Evolutionary conservation across 768 basidiomycete genomes (phyloP).

Genomic region (Mycena vitilis): DNA sequence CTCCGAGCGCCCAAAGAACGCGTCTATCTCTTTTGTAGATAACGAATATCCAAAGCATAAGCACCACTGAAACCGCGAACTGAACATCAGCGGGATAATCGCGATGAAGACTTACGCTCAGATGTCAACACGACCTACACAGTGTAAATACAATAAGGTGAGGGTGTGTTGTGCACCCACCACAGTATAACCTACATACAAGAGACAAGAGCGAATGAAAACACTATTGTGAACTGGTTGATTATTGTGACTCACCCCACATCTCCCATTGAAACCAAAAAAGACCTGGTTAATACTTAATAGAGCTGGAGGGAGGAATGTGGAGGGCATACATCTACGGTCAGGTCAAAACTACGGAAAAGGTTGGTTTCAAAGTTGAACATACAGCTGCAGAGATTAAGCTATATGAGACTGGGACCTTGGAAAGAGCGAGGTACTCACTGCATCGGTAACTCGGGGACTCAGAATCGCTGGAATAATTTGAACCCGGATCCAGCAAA

Average conservation of each 20-base stretch:
- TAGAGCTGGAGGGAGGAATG: neutral
- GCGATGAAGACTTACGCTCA: slow-evolving; percentile 7
- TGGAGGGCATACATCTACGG: slow-evolving; percentile 6
- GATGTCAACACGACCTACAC: slow-evolving; percentile 23
- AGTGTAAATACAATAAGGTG: neutral
- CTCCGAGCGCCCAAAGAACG: slow-evolving; percentile 35
- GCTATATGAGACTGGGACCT: neutral
- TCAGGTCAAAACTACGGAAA: neutral
- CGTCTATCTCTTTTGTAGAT: slow-evolving; percentile 40
- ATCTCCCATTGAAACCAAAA: slow-evolving; percentile 47
- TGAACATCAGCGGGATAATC: neutral
- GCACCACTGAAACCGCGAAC: slow-evolving; percentile 36
- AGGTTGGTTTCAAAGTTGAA: neutral
- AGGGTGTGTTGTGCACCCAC: slow-evolving; percentile 37
- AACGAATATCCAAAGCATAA: slow-evolving; percentile 46
- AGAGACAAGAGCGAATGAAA: too few species aligned
- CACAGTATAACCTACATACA: slow-evolving; percentile 29
- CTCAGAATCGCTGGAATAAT: slow-evolving; percentile 3
- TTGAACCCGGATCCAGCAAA: neutral
- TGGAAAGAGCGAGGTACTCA: neutral
- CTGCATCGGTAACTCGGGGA: slow-evolving; percentile 11
- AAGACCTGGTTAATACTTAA: slow-evolving; percentile 21
- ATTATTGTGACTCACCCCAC: slow-evolving; percentile 27
- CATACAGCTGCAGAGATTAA: too few species aligned
- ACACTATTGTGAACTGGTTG: too few species aligned